Evolutionary conservation across 495 filamentous ascomycete genomes (phyloP), one percentile per base, ranked within the genome.

Genomic region (Penicillium silybi): DNA sequence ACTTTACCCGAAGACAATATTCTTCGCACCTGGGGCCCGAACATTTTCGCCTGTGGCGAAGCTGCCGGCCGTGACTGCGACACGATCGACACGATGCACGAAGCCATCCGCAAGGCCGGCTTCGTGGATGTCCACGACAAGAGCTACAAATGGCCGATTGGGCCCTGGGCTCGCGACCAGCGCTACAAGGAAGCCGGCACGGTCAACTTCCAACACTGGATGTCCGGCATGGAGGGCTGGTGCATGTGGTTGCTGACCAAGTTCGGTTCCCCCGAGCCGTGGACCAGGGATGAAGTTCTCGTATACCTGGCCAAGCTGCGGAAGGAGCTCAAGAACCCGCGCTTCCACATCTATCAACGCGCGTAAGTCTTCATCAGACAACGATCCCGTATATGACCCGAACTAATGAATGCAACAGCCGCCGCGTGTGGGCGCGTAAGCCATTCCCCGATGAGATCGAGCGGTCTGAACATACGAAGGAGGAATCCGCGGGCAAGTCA

Each of bases 1-100:
- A 70, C 64, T 37, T 44, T 72, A 8, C 51, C 53, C 9, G 61
- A 60, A 9, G 60, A 61, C 32, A 68, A 64, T 44, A 29, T 49
- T 4, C 42, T 78, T 8, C 43, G 39, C 0, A 29, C 58, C 4
- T 63, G 47, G 42, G 54, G 49, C 0, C 23, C 44, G 6, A 40
- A 52, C 13, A 53, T 61, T 16, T 35, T 50, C 18, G 53, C 53
- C 10, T 47, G 38, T 11, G 48, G 27, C 3, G 41, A 22, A 9
- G 29, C 27, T 1, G 41, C 56, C 0, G 56, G 56, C 10, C 56
- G 48, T 2, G 13, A 27, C 1, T 10, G 51, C 1, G 20, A 23
- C 16, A 51, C 34, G 1, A 27, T 50, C 4, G 35, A 47, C 20
- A 49, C 66, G 5, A 44, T 69, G 23, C 20, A 39, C 11, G 26